Percentiles rank a stretch among this genome's conserved stretches.
Conservation (phyloP, 1,139 yeast species). For the Debaryomyces nepalensis region DNA sequence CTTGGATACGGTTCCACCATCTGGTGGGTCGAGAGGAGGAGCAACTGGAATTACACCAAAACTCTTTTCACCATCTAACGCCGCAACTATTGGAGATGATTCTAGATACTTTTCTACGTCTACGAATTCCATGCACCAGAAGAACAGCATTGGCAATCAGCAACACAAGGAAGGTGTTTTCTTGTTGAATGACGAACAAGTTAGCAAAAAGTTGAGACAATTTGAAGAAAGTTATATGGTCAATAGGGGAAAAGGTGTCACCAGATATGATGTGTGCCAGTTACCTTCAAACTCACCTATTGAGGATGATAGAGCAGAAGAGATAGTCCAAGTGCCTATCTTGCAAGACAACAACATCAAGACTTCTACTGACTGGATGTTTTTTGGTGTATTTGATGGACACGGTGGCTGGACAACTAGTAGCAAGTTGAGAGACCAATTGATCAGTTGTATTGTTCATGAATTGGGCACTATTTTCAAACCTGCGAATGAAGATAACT, state of each 20-base stretch:
- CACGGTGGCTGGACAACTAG: conserved; percentile 98
- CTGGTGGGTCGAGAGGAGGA: conserved; percentile 19
- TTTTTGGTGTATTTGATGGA: conserved; percentile 96
- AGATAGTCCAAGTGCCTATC: conserved; percentile 80
- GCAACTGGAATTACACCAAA: conserved; percentile 15
- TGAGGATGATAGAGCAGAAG: conserved; percentile 92
- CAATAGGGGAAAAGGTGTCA: conserved; percentile 86
- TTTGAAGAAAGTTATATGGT: conserved; percentile 81
- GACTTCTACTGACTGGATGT: conserved; percentile 83
- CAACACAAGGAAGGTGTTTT: conserved; percentile 50
- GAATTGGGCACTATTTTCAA: conserved; percentile 74
- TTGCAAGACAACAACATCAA: conserved; percentile 55
- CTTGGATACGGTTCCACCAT: conserved; percentile 45
- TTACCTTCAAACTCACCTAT: conserved; percentile 91
- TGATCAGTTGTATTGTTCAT: conserved; percentile 74
- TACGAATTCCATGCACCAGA: conserved; percentile 46
- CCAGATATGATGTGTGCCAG: conserved; percentile 90
- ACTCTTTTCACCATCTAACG: conserved; percentile 16
- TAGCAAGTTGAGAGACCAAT: conserved; percentile 76
- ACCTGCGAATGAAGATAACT: conserved; percentile 53
- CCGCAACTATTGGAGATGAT: conserved; percentile 23
- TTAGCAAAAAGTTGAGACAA: conserved; percentile 68
- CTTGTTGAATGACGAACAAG: conserved; percentile 73
- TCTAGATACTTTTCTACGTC: conserved; percentile 47
- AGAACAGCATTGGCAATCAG: conserved; percentile 46